Conservation (phyloP, 768 basidiomycete species). For the Leccinum pellstonianum region DNA sequence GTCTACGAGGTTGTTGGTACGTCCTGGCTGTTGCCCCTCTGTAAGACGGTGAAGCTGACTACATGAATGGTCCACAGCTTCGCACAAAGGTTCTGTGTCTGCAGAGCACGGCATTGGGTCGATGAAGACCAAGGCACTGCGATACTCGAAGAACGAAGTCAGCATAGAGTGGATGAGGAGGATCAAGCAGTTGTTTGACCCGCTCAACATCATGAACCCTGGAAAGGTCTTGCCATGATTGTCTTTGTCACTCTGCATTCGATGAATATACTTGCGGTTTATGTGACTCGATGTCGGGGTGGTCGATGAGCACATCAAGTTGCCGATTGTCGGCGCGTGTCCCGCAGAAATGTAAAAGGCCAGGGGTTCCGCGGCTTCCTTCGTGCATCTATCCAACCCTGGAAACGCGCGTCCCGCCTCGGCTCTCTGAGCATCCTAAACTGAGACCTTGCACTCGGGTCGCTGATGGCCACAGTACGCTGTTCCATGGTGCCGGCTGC, state of each 20-base stretch:
- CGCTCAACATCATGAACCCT: slow-evolving; percentile 90
- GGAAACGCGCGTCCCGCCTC: slow-evolving; percentile 19
- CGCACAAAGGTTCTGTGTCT: slow-evolving; percentile 86
- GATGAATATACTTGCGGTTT: neutral
- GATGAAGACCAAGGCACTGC: slow-evolving; percentile 89
- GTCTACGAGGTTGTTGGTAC: slow-evolving; percentile 87
- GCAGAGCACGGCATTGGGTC: slow-evolving; percentile 97
- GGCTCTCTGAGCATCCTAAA: neutral
- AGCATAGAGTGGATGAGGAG: slow-evolving; percentile 89
- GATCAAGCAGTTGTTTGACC: slow-evolving; percentile 88
- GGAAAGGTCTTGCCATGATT: slow-evolving; percentile 62
- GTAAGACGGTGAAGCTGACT: slow-evolving; percentile 1
- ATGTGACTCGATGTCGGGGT: neutral
- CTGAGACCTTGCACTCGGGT: slow-evolving; percentile 10
- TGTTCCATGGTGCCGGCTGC: neutral
- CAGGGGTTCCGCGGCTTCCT: neutral
- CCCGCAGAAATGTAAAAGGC: slow-evolving; percentile 10
- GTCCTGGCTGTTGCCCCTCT: slow-evolving; percentile 20
- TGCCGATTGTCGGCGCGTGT: slow-evolving; percentile 6
- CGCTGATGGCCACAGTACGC: slow-evolving; percentile 15
- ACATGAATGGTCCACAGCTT: slow-evolving; percentile 43
- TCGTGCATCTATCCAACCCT: slow-evolving; percentile 2
- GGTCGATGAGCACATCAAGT: slow-evolving; percentile 8
- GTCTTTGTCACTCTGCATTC: neutral
- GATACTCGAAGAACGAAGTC: slow-evolving; percentile 77